Conservation (phyloP, 129 eudicot species). For the Saposhnikovia divaricata region DNA sequence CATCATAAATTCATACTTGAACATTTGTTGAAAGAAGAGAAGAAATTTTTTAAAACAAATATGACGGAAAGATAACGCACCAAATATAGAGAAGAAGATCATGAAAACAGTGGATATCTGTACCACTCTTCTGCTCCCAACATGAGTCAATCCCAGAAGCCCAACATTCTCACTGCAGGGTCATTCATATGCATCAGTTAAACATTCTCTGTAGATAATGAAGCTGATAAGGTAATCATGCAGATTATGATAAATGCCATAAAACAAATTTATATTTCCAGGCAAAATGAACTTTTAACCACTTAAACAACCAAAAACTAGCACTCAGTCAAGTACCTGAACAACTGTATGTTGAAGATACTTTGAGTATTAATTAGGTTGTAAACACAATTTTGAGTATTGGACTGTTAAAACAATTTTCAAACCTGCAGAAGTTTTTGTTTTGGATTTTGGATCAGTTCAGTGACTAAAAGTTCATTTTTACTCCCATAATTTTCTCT, state of each 20-base stretch:
- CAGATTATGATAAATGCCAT: not conserved
- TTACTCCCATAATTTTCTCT: not conserved
- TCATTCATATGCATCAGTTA: conserved; percentile 1
- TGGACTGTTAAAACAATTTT: not conserved
- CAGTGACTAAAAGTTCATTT: not conserved
- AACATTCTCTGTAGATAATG: not conserved
- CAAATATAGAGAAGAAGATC: conserved; percentile 94
- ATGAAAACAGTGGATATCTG: conserved; percentile 93
- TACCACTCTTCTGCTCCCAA: conserved; percentile 97
- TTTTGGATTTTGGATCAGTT: not conserved
- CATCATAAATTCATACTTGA: conserved; percentile 1
- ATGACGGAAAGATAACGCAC: conserved; percentile 24
- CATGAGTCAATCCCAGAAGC: conserved; percentile 84
- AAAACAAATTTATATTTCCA: not conserved
- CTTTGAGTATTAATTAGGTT: not conserved
- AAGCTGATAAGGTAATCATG: not conserved
- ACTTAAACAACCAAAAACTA: not conserved
- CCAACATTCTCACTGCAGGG: conserved; percentile 88
- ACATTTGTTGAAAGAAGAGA: not conserved
- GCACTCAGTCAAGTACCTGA: not conserved
- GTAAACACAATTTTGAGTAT: not conserved
- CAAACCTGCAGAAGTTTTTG: not conserved
- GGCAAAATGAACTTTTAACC: not conserved
- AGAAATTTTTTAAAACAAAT: not conserved
- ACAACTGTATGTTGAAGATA: not conserved